Percentiles rank a stretch among this genome's conserved stretches.
These are phyloP conservation scores for Aspergillus sp. DNA, from an alignment of 2,329 filamentous ascomycete species.

Conservation along the genomic window DNA sequence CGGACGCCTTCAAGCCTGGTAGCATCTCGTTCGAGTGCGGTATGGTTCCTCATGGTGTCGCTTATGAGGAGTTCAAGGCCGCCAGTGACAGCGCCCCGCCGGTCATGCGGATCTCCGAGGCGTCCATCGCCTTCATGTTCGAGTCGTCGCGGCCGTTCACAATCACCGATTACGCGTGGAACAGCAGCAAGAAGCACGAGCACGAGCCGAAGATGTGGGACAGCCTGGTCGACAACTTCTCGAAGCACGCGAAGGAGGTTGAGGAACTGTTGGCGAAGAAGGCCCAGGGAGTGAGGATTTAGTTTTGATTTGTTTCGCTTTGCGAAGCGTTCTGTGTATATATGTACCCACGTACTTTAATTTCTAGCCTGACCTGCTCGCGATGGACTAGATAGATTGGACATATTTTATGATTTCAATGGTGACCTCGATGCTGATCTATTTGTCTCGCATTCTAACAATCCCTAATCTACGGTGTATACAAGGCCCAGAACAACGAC, in stretches of 20 bases:
- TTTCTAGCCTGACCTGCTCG: too few relatives aligned
- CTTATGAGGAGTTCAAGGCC: constrained; percentile 33
- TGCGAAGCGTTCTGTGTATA: too few relatives aligned
- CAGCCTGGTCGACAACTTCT: constrained; percentile 53
- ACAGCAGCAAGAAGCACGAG: constrained; percentile 40
- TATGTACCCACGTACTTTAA: too few relatives aligned
- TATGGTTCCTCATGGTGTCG: constrained; percentile 36
- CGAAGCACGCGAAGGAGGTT: constrained; percentile 45
- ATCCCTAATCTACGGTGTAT: too few relatives aligned
- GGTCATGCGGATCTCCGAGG: constrained; percentile 29
- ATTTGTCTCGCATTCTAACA: too few relatives aligned
- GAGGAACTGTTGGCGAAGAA: constrained; percentile 42
- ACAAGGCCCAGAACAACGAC: too few relatives aligned
- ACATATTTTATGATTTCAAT: too few relatives aligned
- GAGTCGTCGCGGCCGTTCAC: constrained; percentile 34
- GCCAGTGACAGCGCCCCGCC: constrained; percentile 26
- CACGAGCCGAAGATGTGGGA: constrained; percentile 56
- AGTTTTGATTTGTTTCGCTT: not conserved
- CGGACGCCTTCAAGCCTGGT: constrained; percentile 32
- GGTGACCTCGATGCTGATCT: too few relatives aligned
- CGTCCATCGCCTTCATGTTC: constrained; percentile 36
- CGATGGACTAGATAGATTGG: too few relatives aligned
- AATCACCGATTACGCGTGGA: constrained; percentile 36
- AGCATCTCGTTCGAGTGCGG: constrained; percentile 36
- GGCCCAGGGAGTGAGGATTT: constrained; percentile 17